These are phyloP conservation scores for Phytopythium litorale DNA, from an alignment of 352 stramenopile genomes.

Conservation along the genomic window DNA sequence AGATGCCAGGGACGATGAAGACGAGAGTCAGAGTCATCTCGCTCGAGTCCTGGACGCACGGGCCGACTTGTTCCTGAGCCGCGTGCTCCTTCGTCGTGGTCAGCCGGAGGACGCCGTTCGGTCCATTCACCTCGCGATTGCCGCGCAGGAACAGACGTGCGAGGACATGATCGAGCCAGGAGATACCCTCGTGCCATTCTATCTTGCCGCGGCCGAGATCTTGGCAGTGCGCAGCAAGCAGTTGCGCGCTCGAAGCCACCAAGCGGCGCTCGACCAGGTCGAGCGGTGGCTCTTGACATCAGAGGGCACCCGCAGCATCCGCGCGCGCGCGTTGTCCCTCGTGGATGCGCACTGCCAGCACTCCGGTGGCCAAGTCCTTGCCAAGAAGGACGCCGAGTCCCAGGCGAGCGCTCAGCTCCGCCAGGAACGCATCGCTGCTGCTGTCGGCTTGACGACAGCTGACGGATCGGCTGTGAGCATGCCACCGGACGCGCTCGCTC, in stretches of 20 bases:
- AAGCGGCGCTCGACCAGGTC: conserved; percentile 35
- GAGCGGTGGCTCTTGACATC: conserved; percentile 47
- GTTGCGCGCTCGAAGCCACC: conserved; percentile 32
- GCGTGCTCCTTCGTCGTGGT: conserved; percentile 45
- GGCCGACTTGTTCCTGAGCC: conserved; percentile 46
- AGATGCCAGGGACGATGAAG: conserved; percentile 16
- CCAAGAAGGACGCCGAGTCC: conserved; percentile 55
- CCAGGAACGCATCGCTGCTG: conserved; percentile 19
- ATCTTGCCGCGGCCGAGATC: conserved; percentile 50
- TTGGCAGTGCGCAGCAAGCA: conserved; percentile 55
- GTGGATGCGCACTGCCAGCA: conserved; percentile 21
- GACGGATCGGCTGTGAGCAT: background rate
- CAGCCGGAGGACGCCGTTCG: conserved; percentile 54
- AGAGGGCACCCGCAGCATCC: conserved; percentile 40
- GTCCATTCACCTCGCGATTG: conserved; percentile 42
- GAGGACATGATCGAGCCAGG: conserved; percentile 16
- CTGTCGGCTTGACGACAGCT: conserved; percentile 2
- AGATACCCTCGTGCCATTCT: conserved; percentile 39
- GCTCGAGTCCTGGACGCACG: conserved; percentile 26
- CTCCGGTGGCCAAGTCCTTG: conserved; percentile 13
- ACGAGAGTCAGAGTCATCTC: conserved; percentile 10
- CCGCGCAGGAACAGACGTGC: conserved; percentile 32
- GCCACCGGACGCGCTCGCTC: conserved; percentile 12
- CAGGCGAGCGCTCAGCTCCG: conserved; percentile 30
- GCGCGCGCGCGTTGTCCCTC: conserved; percentile 37